Conservation (phyloP, 371 early-diverging fungal genomes). For the Mucor racemosus region DNA sequence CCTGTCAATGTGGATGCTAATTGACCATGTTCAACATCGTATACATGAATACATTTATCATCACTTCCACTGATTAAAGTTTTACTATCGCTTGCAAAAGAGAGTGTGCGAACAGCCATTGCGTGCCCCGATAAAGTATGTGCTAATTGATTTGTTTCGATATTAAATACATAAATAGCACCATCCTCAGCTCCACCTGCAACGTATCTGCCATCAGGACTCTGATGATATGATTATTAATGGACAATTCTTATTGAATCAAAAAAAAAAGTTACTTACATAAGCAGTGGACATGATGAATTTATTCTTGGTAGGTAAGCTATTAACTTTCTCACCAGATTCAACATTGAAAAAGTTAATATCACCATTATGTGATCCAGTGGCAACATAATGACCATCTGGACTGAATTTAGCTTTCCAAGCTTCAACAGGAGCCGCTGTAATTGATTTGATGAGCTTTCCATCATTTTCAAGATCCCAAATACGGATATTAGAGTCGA, state of each 20-base stretch:
- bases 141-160: slow-evolving; percentile 68
- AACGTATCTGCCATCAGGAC: slow-evolving; percentile 77
- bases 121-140: slow-evolving; percentile 78
- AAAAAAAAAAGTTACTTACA: slow-evolving; percentile 46
- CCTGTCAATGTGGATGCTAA: slow-evolving; percentile 75
- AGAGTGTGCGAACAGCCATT: slow-evolving; percentile 72
- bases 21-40: slow-evolving; percentile 83
- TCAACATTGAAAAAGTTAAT: slow-evolving; percentile 73
- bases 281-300: slow-evolving; percentile 81
- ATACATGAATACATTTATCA: slow-evolving; percentile 81
- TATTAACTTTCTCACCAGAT: slow-evolving; percentile 62
- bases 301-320: slow-evolving; percentile 72
- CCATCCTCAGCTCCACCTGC: slow-evolving; percentile 84
- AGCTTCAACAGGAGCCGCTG: slow-evolving; percentile 72
- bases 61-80: slow-evolving; percentile 79
- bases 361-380: slow-evolving; percentile 78
- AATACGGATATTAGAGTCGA: slow-evolving; percentile 79
- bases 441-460: slow-evolving; percentile 60
- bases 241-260: no score
- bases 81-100: slow-evolving; percentile 76
- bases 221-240: slow-evolving; percentile 42
- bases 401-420: slow-evolving; percentile 80
- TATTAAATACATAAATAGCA: slow-evolving; percentile 74
- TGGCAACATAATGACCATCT: slow-evolving; percentile 71
- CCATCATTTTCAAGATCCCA: slow-evolving; percentile 72